phyloP scores from a whole-genome alignment of 495 filamentous ascomycete genomes.

The Paragyromitra xinjiangensis region DNA sequence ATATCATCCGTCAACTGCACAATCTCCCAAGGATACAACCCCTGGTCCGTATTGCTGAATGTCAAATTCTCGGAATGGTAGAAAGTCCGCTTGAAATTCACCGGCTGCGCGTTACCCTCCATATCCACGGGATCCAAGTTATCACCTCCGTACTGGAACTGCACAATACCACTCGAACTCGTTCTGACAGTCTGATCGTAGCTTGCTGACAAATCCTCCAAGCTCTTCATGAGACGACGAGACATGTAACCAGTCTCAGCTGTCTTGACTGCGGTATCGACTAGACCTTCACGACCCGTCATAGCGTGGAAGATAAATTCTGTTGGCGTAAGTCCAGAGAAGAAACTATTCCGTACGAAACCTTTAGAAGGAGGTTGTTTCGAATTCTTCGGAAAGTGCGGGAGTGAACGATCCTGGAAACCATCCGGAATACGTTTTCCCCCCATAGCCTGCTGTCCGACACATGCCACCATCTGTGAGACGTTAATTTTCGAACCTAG shows the following conservation, averaged over 20 bases:
- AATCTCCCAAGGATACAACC: slow-evolving; percentile 79
- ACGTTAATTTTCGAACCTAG: slow-evolving; percentile 92
- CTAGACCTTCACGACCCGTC: slow-evolving; percentile 95
- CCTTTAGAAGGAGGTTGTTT: slow-evolving; percentile 92
- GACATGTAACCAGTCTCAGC: slow-evolving; percentile 99
- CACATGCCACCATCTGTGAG: slow-evolving; percentile 96
- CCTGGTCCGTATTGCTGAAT: slow-evolving; percentile 76
- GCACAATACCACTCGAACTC: slow-evolving; percentile 82
- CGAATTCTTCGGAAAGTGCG: slow-evolving; percentile 93
- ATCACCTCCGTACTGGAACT: slow-evolving; percentile 97
- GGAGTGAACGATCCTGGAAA: slow-evolving; percentile 92
- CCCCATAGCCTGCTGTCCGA: slow-evolving; percentile 96
- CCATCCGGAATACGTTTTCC: slow-evolving; percentile 93
- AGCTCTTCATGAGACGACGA: slow-evolving; percentile 93
- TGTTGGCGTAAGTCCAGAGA: slow-evolving; percentile 84
- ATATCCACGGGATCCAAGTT: slow-evolving; percentile 95
- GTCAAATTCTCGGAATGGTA: slow-evolving; percentile 82
- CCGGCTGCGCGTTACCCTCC: slow-evolving; percentile 92
- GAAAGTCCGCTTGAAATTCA: slow-evolving; percentile 92
- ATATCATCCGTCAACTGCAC: slow-evolving; percentile 69
- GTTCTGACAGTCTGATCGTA: slow-evolving; percentile 97
- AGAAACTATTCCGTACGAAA: slow-evolving; percentile 97
- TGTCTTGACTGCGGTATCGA: slow-evolving; percentile 99
- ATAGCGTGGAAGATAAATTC: slow-evolving; percentile 99
- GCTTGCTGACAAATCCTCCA: slow-evolving; percentile 89